A percentile compares a stretch with the other conserved stretches of the same genome.
These are phyloP conservation scores for Tilletia setariae DNA, from an alignment of 1,284 basidiomycete species.

Conservation along the genomic window DNA sequence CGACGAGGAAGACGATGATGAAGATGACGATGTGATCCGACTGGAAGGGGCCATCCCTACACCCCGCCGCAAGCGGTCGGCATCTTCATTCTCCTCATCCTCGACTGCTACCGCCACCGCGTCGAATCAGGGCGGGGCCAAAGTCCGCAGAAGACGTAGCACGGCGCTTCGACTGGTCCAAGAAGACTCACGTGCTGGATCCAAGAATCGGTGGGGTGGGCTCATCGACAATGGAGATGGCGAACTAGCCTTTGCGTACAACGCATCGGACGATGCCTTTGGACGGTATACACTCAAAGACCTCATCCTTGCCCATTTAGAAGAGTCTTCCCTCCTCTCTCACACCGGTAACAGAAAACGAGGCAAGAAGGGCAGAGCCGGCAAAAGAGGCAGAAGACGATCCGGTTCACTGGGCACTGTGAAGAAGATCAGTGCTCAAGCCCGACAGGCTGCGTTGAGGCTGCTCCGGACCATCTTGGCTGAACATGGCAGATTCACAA, in stretches of 20 bases:
- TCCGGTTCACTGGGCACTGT: too few relatives aligned
- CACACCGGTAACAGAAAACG: not conserved
- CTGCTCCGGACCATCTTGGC: constrained; percentile 34
- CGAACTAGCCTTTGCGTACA: constrained; percentile 7
- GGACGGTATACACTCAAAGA: constrained; percentile 36
- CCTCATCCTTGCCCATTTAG: constrained; percentile 38
- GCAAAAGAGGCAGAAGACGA: too few relatives aligned
- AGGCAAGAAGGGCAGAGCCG: too few relatives aligned
- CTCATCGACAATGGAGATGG: constrained; percentile 5
- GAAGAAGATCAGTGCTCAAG: constrained; percentile 7
- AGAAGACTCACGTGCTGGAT: constrained; percentile 6
- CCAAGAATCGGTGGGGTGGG: constrained; percentile 13
- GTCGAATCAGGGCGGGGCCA: constrained; percentile 15
- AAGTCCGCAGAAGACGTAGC: constrained; percentile 3
- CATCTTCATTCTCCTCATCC: not conserved
- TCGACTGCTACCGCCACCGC: not conserved
- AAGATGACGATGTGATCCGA: not conserved
- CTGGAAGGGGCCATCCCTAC: constrained; percentile 2
- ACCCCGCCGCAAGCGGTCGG: not conserved
- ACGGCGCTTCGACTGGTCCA: not conserved
- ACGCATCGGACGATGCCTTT: constrained; percentile 13
- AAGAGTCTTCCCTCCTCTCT: constrained; percentile 26
- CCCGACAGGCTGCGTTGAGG: constrained; percentile 29
- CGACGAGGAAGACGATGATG: not conserved
- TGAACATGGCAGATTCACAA: constrained; percentile 34